A percentile compares a stretch with the other conserved stretches of the same genome.
These are phyloP conservation scores for Sphaerulina vaccinii DNA, from an alignment of 2,329 filamentous ascomycete genomes.

Conservation along the genomic window DNA sequence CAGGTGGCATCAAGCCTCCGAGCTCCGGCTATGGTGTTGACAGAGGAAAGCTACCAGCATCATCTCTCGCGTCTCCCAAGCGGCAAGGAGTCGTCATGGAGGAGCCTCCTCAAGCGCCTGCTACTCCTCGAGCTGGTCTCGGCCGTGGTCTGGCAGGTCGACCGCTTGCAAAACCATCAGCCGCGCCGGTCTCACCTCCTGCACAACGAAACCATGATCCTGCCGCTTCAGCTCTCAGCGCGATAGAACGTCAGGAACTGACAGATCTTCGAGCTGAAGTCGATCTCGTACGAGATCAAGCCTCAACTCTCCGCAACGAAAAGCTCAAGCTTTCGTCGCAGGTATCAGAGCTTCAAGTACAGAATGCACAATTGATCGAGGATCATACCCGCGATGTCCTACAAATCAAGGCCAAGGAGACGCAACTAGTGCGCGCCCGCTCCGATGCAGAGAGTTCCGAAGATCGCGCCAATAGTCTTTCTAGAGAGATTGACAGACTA, in stretches of 20 bases:
- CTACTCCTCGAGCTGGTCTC: conserved; percentile 43
- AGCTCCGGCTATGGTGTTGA: conserved; percentile 36
- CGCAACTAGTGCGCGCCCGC: conserved; percentile 86
- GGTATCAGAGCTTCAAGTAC: conserved; percentile 90
- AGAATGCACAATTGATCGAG: conserved; percentile 94
- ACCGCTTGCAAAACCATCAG: conserved; percentile 72
- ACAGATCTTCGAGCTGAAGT: conserved; percentile 84
- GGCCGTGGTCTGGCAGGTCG: conserved; percentile 78
- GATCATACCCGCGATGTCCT: conserved; percentile 94
- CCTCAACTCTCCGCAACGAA: conserved; percentile 79
- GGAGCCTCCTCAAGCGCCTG: conserved; percentile 29
- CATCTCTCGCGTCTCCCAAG: conserved; percentile 32
- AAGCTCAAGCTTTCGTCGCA: conserved; percentile 79
- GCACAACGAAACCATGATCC: conserved; percentile 54
- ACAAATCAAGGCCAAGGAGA: conserved; percentile 97
- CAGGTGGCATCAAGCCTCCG: conserved; percentile 37
- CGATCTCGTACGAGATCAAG: conserved; percentile 70
- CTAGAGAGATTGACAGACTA: conserved; percentile 85
- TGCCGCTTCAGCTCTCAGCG: conserved; percentile 63
- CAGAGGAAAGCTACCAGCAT: conserved; percentile 33
- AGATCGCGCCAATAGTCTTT: conserved; percentile 76
- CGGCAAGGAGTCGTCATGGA: conserved; percentile 32
- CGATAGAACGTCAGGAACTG: conserved; percentile 86
- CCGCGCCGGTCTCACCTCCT: conserved; percentile 50
- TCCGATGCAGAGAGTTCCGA: conserved; percentile 88